Percentiles rank a stretch among this genome's conserved stretches.
Conservation (phyloP, 345 rosid species). For the Mercurialis annua region DNA sequence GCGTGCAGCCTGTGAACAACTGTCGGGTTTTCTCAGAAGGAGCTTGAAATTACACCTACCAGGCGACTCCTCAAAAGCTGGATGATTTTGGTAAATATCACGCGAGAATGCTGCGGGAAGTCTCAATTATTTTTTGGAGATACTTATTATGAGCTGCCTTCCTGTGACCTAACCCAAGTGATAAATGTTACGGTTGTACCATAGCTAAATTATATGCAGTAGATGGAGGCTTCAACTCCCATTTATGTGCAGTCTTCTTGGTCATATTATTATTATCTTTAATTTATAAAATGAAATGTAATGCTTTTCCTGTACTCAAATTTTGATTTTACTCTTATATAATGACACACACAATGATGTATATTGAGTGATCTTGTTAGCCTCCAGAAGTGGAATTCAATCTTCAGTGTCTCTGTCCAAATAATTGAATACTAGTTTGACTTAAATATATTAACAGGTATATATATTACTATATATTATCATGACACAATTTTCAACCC, state of each 20-base stretch:
- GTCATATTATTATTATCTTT: neutral
- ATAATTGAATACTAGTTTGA: too few species aligned
- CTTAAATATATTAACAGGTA: too few species aligned
- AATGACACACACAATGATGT: too few species aligned
- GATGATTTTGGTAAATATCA: neutral
- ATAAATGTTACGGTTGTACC: neutral
- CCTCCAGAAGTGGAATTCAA: too few species aligned
- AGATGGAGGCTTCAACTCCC: neutral
- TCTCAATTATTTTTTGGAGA: neutral
- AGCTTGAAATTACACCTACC: conserved; percentile 53
- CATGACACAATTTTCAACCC: too few species aligned
- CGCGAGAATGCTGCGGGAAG: neutral
- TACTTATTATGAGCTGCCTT: neutral
- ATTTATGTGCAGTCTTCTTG: neutral
- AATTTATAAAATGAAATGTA: too few species aligned
- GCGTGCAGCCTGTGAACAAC: conserved; percentile 57
- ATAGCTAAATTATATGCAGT: neutral
- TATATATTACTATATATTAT: too few species aligned
- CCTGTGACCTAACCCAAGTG: neutral
- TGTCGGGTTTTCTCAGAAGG: conserved; percentile 79
- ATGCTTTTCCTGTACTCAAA: too few species aligned
- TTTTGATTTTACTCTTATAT: too few species aligned
- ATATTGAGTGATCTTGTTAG: too few species aligned
- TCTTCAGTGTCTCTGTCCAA: too few species aligned
- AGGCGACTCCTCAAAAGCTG: conserved; percentile 23